A percentile compares a stretch with the other conserved stretches of the same genome.
Evolutionary conservation across 2,329 filamentous ascomycete species (phyloP).

Genomic region (Teratosphaeria pseudoeucalypti): DNA sequence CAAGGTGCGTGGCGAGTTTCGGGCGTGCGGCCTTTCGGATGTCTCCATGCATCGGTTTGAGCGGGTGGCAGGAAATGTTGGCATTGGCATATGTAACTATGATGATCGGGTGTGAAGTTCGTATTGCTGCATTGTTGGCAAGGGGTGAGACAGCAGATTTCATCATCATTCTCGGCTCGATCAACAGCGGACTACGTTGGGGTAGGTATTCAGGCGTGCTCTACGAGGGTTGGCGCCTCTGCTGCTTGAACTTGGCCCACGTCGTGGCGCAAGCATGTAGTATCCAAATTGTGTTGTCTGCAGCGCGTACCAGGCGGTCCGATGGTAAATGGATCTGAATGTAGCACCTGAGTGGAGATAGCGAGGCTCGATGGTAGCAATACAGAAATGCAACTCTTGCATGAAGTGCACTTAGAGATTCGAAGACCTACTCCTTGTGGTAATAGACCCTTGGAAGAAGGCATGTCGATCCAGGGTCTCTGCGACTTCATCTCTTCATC

Average conservation of each 20-base stretch:
- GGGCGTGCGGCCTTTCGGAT: not conserved
- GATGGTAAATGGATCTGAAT: not conserved
- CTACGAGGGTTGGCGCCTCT: not conserved
- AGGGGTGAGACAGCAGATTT: not conserved
- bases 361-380: not conserved
- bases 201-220: no score
- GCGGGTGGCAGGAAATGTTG: not conserved
- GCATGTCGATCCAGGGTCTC: not conserved
- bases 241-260: not conserved
- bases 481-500: not conserved
- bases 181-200: not conserved
- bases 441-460: not conserved
- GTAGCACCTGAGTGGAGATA: not conserved
- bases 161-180: not conserved
- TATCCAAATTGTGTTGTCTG: not conserved
- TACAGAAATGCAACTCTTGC: not conserved
- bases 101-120: not conserved
- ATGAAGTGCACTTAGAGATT: not conserved
- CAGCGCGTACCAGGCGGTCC: not conserved
- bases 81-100: not conserved
- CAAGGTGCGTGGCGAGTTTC: not conserved
- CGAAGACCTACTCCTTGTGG: not conserved
- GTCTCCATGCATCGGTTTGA: not conserved
- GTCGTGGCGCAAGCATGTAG: not conserved
- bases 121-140: not conserved